These are phyloP conservation scores for Paxillus involutus DNA, from an alignment of 768 basidiomycete genomes.

Conservation along the genomic window DNA sequence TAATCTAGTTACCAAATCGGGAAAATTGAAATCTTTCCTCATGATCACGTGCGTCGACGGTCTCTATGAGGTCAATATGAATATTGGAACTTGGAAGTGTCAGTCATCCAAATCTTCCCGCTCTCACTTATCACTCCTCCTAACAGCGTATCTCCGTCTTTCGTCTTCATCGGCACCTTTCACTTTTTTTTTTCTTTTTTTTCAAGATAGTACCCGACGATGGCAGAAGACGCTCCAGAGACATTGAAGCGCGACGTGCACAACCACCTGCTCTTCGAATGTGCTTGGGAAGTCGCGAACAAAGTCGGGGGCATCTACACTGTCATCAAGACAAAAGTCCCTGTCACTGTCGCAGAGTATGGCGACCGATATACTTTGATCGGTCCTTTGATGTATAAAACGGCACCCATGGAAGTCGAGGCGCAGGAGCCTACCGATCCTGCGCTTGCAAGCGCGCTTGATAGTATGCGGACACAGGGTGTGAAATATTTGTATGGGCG, in stretches of 20 bases:
- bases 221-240: conserved; percentile 22
- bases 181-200: not conserved
- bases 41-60: conserved; percentile 11
- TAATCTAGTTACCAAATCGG: conserved; percentile 24
- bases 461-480: conserved; percentile 84
- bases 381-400: conserved; percentile 98
- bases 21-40: conserved; percentile 13
- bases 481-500: conserved; percentile 94
- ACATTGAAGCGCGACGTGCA: conserved; percentile 65
- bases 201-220: conserved; percentile 6
- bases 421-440: conserved; percentile 84
- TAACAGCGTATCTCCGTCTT: not conserved
- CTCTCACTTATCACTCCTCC: not conserved
- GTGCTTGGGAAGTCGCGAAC: conserved; percentile 98
- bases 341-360: conserved; percentile 95
- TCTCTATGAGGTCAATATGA: conserved; percentile 8
- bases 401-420: conserved; percentile 99
- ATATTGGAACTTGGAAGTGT: not conserved
- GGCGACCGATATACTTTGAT: conserved; percentile 95
- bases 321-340: conserved; percentile 99
- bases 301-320: conserved; percentile 99
- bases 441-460: conserved; percentile 70
- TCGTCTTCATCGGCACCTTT: not conserved
- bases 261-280: conserved; percentile 86
- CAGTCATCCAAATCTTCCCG: not conserved